A percentile compares a stretch with the other conserved stretches of the same genome.
Evolutionary conservation across 148 eudicot species (phyloP).

Genomic region (Vaccinium darrowii): DNA sequence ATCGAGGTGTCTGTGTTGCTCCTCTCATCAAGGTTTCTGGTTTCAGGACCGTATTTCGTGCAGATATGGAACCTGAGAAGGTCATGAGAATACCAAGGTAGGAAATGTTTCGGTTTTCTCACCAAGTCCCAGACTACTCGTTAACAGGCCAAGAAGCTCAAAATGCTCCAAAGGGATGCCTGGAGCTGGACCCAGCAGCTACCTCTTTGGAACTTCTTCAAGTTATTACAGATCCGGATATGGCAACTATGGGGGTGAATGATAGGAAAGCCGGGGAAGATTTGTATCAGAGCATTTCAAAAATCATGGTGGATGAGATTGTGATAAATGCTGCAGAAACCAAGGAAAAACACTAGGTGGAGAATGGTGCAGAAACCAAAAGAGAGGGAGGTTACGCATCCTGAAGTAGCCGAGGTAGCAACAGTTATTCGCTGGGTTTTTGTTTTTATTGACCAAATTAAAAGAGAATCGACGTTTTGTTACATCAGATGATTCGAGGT

Average conservation of each 20-base stretch:
- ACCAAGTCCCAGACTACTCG: constrained; percentile 45
- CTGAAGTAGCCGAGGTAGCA: constrained; percentile 14
- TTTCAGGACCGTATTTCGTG: constrained; percentile 40
- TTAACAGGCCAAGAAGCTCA: constrained; percentile 45
- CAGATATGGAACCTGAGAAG: constrained; percentile 31
- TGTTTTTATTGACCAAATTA: neutral
- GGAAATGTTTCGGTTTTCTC: constrained; percentile 60
- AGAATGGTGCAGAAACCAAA: neutral
- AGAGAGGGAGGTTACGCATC: neutral
- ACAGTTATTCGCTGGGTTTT: neutral
- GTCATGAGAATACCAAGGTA: constrained; percentile 39
- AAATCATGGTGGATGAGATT: neutral
- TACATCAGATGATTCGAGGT: neutral
- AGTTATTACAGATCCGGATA: constrained; percentile 21
- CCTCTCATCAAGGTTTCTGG: constrained; percentile 51
- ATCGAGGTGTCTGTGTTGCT: constrained; percentile 38
- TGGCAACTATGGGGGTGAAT: constrained; percentile 4
- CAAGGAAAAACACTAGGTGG: neutral
- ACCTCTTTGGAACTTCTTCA: constrained; percentile 45
- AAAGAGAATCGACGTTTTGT: neutral
- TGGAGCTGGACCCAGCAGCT: constrained; percentile 61
- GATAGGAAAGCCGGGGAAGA: neutral
- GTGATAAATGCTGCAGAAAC: neutral
- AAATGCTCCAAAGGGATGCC: constrained; percentile 43
- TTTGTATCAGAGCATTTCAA: neutral